Percentiles rank a stretch among this genome's conserved stretches.
Conservation (phyloP, 2,329 filamentous ascomycete species). For the Talaromyces atroroseus region DNA sequence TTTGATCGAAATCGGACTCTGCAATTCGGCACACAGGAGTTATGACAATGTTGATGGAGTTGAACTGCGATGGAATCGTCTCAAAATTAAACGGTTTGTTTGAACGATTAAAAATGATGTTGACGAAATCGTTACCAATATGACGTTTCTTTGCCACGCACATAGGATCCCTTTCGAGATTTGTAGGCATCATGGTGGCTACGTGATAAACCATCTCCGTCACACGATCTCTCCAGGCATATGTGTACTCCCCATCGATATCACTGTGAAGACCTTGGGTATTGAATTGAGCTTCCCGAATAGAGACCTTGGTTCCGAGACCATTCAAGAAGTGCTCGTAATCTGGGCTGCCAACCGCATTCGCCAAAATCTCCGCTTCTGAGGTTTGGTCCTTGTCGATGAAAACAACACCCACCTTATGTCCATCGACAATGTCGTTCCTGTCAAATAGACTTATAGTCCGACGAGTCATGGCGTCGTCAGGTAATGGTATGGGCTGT, state of each 20-base stretch:
- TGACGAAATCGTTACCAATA: constrained; percentile 96
- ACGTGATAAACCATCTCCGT: constrained; percentile 95
- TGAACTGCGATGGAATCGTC: constrained; percentile 91
- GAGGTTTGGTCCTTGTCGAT: constrained; percentile 79
- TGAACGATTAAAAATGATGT: constrained; percentile 96
- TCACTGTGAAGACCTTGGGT: constrained; percentile 85
- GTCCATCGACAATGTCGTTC: constrained; percentile 83
- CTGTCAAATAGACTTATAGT: constrained; percentile 78
- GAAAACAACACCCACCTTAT: constrained; percentile 93
- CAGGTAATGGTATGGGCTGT: constrained; percentile 71
- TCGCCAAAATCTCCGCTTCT: constrained; percentile 80
- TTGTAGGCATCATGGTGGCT: constrained; percentile 94
- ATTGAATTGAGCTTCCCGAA: constrained; percentile 83
- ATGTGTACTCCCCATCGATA: constrained; percentile 78
- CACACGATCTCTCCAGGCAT: constrained; percentile 90
- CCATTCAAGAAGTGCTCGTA: constrained; percentile 80
- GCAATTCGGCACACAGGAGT: constrained; percentile 60
- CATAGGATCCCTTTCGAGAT: constrained; percentile 67
- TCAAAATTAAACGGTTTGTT: constrained; percentile 84
- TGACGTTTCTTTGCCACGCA: constrained; percentile 86
- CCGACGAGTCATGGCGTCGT: constrained; percentile 64
- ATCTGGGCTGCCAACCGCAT: constrained; percentile 77
- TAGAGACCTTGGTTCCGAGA: constrained; percentile 72
- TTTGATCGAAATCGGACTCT: constrained; percentile 31
- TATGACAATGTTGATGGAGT: constrained; percentile 95